Evolutionary conservation across 768 basidiomycete species (phyloP).

Genomic region (Scleroderma bovista): DNA sequence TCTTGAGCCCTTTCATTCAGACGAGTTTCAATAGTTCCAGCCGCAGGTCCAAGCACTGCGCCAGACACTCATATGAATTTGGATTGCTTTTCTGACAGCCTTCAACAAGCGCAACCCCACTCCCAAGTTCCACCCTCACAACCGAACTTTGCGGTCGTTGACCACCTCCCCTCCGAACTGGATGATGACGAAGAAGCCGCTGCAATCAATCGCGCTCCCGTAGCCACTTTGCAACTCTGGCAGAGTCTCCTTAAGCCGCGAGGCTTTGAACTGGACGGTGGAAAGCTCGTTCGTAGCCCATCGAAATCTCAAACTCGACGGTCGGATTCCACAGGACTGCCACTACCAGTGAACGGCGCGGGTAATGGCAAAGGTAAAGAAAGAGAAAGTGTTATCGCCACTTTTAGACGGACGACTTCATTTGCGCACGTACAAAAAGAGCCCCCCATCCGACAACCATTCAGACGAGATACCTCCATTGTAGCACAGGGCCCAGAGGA

Average conservation of each 20-base stretch:
- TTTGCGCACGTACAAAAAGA: slow-evolving; percentile 41
- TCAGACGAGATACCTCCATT: slow-evolving; percentile 37
- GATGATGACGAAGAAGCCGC: slow-evolving; percentile 56
- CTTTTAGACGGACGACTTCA: slow-evolving; percentile 60
- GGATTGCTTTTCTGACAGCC: slow-evolving; percentile 6
- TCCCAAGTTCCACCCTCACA: slow-evolving; percentile 8
- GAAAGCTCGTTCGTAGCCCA: slow-evolving; percentile 58
- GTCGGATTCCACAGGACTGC: slow-evolving; percentile 13
- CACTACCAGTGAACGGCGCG: slow-evolving; percentile 8
- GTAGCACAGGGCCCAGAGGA: slow-evolving; percentile 10
- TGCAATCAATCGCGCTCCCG: slow-evolving; percentile 51
- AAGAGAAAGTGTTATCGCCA: slow-evolving; percentile 43
- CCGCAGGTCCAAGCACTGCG: slow-evolving; percentile 11
- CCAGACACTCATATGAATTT: slow-evolving; percentile 8
- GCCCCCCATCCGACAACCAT: slow-evolving; percentile 35
- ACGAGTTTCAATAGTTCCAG: slow-evolving; percentile 5
- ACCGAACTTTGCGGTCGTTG: slow-evolving; percentile 16
- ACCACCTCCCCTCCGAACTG: slow-evolving; percentile 14
- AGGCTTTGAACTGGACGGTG: slow-evolving; percentile 56
- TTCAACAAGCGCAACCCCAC: slow-evolving; percentile 17
- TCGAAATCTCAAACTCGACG: slow-evolving; percentile 36
- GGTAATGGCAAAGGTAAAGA: slow-evolving; percentile 10
- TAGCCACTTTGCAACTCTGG: slow-evolving; percentile 66
- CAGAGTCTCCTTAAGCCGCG: slow-evolving; percentile 58
- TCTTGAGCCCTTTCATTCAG: slow-evolving; percentile 6